Base-by-base conservation (phyloP, 1,139 yeast species). In the Wickerhamomyces sp. region DNA sequence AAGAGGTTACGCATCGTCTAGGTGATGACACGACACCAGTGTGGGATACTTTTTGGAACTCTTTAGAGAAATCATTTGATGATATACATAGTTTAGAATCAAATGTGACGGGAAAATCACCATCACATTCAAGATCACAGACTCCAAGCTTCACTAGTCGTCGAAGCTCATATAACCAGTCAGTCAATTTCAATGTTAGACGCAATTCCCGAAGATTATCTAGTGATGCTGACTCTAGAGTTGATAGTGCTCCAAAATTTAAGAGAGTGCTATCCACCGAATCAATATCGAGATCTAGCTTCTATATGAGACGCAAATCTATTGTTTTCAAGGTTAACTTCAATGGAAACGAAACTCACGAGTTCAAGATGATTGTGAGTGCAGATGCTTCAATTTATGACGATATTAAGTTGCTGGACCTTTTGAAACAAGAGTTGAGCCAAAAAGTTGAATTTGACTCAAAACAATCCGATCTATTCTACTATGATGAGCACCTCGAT, bases 1-100 rank as follows among this genome's bases (percentile, higher is more conserved):
- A 51, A 20, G 52, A 52, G 16, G 56, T 58, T 4, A 39, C 52
- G 3, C 44, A 44, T 18, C 48, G 56, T 29, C 45, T 52, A 18
- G 56, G 53, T 6, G 59, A 55, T 28, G 63, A 60, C 3, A 33
- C 39, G n/a, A 31, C 46, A 1, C 65, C 67, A 1, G 58, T 63
- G 4, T 66, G 70, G 70, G 65, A 64, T 39, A 52, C 47, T 28
- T 64, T 66, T 38, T 66, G 70, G 70, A 64, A 59, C 13, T 54
- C 65, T 4, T 48, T 65, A 42, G 68, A 64, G 29, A 54, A 47
- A 37, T 53, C 59, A 4, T 56, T 43, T 17, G 58, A 47, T 24
- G 56, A 53, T 29, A 48, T 54, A 20, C 51, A 54, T 13, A 42
- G 31, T 19, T 41, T 54, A 35, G 56, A 49, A 30, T 40, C 46